These are phyloP conservation scores for Fraxinus sp. DNA, from an alignment of 305 asterid species.

Conservation along the genomic window DNA sequence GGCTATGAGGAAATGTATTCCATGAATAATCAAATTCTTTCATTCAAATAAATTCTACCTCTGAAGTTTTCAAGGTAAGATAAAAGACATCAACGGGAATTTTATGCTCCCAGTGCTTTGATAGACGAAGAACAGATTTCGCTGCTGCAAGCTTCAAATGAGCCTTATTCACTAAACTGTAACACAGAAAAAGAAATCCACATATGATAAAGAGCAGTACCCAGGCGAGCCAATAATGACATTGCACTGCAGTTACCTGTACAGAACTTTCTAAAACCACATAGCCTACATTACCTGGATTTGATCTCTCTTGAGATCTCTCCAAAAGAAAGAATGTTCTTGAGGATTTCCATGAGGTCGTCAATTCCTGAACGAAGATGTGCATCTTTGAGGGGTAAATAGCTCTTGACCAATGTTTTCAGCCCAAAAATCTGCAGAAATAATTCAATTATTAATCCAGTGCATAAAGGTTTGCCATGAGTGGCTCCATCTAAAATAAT, in stretches of 20 bases:
- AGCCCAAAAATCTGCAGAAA: slow-evolving; percentile 80
- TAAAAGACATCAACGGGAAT: slow-evolving; percentile 80
- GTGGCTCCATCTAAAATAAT: slow-evolving; percentile 18
- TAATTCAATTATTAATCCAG: slow-evolving; percentile 18
- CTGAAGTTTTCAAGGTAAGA: slow-evolving; percentile 73
- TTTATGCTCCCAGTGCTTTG: slow-evolving; percentile 91
- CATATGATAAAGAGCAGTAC: slow-evolving; percentile 15
- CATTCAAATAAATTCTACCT: slow-evolving; percentile 48
- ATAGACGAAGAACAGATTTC: slow-evolving; percentile 95
- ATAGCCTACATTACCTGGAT: slow-evolving; percentile 57
- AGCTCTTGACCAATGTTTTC: slow-evolving; percentile 93
- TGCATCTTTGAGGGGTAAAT: slow-evolving; percentile 91
- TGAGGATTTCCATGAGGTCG: slow-evolving; percentile 66
- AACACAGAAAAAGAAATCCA: slow-evolving; percentile 32
- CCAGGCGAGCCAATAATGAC: background rate
- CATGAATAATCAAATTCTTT: slow-evolving; percentile 19
- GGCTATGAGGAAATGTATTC: slow-evolving; percentile 18
- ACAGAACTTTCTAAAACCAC: background rate
- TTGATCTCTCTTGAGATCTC: slow-evolving; percentile 63
- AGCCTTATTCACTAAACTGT: slow-evolving; percentile 83
- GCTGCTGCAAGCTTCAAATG: slow-evolving; percentile 97
- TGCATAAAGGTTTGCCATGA: slow-evolving; percentile 18
- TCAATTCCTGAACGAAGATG: slow-evolving; percentile 90
- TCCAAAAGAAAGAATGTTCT: slow-evolving; percentile 71
- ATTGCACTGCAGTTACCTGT: slow-evolving; percentile 22